Evolutionary conservation across 768 basidiomycete genomes (phyloP).

Genomic region (Boletales sp.): DNA sequence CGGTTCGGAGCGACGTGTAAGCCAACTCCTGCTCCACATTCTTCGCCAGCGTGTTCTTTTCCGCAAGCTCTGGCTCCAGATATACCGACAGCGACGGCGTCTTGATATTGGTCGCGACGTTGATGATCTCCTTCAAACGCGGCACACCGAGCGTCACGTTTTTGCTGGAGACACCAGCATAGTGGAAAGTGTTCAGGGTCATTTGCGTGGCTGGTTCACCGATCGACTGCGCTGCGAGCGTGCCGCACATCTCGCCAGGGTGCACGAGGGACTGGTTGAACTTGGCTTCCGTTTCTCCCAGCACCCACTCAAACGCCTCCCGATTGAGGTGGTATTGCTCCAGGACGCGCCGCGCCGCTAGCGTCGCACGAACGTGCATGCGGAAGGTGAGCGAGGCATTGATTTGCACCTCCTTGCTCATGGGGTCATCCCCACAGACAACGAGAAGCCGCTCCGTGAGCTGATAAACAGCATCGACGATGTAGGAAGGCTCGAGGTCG

Average conservation of each 20-base stretch:
- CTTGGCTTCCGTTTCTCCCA: conserved; percentile 91
- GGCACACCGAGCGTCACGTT: conserved; percentile 99
- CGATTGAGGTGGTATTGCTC: conserved; percentile 85
- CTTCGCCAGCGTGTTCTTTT: conserved; percentile 66
- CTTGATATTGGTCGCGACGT: conserved; percentile 97
- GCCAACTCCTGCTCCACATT: conserved; percentile 90
- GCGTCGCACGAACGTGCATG: conserved; percentile 88
- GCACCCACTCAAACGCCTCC: conserved; percentile 97
- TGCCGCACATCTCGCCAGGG: conserved; percentile 99
- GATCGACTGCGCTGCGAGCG: conserved; percentile 95
- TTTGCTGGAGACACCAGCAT: conserved; percentile 99
- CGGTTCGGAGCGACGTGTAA: conserved; percentile 88
- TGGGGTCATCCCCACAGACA: conserved; percentile 78
- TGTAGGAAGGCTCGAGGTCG: conserved; percentile 85
- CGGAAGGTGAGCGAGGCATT: conserved; percentile 91
- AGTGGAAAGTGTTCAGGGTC: conserved; percentile 99
- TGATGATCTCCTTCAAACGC: conserved; percentile 98
- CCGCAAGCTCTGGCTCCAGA: conserved; percentile 67
- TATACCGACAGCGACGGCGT: conserved; percentile 96
- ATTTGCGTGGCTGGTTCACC: conserved; percentile 99
- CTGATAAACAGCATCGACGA: conserved; percentile 74
- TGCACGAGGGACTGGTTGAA: conserved; percentile 92
- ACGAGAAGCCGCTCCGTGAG: conserved; percentile 77
- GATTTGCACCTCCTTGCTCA: conserved; percentile 74
- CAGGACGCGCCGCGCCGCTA: conserved; percentile 83